These are phyloP conservation scores for Porcisia deanei DNA, from an alignment of 208 protist genomes.

Conservation along the genomic window DNA sequence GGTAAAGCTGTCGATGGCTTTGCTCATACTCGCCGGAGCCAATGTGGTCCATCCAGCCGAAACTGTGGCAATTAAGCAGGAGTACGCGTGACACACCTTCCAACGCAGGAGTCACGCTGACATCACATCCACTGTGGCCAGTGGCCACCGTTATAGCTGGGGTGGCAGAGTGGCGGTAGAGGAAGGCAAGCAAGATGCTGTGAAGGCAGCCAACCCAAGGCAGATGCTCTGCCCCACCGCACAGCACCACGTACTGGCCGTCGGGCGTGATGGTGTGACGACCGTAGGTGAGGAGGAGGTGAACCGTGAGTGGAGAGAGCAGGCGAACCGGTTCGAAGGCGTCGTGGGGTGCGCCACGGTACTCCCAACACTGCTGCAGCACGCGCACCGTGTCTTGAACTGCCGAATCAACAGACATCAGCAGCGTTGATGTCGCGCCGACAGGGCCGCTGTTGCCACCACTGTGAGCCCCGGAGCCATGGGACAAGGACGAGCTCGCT, in stretches of 20 bases:
- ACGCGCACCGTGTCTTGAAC: constrained; percentile 50
- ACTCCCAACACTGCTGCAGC: constrained; percentile 57
- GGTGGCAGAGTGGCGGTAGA: constrained; percentile 4
- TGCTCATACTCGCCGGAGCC: constrained; percentile 54
- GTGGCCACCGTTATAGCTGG: not conserved
- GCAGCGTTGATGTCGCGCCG: not conserved
- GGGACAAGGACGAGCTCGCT: not conserved
- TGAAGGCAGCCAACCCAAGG: constrained; percentile 65
- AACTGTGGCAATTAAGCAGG: constrained; percentile 68
- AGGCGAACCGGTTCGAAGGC: constrained; percentile 59
- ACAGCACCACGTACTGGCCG: constrained; percentile 51
- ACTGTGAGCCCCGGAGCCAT: not conserved
- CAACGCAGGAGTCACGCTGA: not conserved
- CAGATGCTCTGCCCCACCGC: constrained; percentile 52
- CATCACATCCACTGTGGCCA: not conserved
- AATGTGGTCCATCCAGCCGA: constrained; percentile 56
- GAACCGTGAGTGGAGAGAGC: constrained; percentile 41
- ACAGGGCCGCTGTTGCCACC: not conserved
- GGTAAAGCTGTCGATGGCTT: constrained; percentile 37
- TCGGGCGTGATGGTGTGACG: constrained; percentile 43
- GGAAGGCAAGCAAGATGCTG: constrained; percentile 39
- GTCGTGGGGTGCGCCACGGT: constrained; percentile 52
- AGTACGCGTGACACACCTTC: constrained; percentile 43
- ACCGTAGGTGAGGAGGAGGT: constrained; percentile 66
- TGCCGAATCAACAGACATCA: constrained; percentile 38